Evolutionary conservation across 108 stramenopile genomes (phyloP).

Genomic region (Schizochytrium sp.): DNA sequence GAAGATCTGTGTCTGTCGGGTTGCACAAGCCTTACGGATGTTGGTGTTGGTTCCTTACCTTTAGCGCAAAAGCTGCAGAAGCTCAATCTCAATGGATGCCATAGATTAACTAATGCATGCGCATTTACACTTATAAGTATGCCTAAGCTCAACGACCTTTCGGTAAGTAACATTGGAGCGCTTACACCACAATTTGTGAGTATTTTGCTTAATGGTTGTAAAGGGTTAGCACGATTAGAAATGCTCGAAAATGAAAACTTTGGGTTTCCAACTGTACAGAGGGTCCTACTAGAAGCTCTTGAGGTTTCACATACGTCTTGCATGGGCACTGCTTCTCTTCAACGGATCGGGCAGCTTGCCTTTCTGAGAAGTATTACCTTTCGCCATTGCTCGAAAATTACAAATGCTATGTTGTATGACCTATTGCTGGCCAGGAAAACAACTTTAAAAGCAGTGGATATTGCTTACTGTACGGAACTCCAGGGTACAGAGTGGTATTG

Average conservation of each 20-base stretch:
- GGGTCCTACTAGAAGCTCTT: too few species aligned
- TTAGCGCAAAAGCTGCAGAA: not conserved
- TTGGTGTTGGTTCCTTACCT: not conserved
- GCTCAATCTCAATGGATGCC: not conserved
- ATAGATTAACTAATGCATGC: not conserved
- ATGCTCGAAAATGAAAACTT: too few species aligned
- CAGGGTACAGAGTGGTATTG: slow-evolving; percentile 2
- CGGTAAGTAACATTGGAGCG: too few species aligned
- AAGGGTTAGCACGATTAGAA: too few species aligned
- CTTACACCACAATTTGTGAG: too few species aligned
- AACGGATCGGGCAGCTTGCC: too few species aligned
- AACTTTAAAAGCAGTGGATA: not conserved
- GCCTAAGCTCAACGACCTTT: not conserved
- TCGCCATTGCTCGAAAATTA: not conserved
- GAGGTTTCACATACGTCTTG: too few species aligned
- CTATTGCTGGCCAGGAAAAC: not conserved
- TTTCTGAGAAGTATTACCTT: too few species aligned
- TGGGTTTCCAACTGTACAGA: too few species aligned
- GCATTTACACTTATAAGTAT: not conserved
- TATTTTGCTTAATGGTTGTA: too few species aligned
- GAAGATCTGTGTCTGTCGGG: not conserved
- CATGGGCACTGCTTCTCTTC: too few species aligned
- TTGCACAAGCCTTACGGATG: not conserved
- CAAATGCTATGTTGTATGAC: not conserved
- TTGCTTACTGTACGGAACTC: not conserved